Evolutionary conservation across 495 filamentous ascomycete species (phyloP).

Genomic region (Patellaria atrata): DNA sequence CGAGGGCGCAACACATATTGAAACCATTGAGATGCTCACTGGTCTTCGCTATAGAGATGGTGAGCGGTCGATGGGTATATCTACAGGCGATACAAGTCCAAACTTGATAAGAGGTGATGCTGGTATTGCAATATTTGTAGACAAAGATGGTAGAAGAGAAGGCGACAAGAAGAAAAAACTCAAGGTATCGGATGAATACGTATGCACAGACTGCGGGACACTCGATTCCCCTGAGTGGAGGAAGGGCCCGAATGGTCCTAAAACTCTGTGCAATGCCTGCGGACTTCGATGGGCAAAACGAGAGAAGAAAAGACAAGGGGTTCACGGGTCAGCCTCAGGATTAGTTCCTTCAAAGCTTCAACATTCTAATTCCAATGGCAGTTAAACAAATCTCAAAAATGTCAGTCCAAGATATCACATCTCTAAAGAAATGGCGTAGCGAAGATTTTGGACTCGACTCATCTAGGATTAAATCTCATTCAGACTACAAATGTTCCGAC

Average conservation of each 20-base stretch:
- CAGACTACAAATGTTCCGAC: too few relatives aligned
- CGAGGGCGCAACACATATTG: constrained; percentile 60
- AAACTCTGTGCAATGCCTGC: constrained; percentile 95
- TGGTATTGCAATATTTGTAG: constrained; percentile 67
- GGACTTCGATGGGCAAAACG: constrained; percentile 43
- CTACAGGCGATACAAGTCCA: constrained; percentile 67
- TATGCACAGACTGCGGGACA: constrained; percentile 83
- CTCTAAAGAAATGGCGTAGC: too few relatives aligned
- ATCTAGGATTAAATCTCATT: too few relatives aligned
- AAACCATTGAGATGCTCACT: constrained; percentile 88
- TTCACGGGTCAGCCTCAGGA: too few relatives aligned
- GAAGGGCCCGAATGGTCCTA: constrained; percentile 85
- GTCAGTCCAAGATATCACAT: too few relatives aligned
- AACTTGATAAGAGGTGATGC: constrained; percentile 72
- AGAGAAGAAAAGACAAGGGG: constrained; percentile 30
- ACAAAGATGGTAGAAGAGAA: constrained; percentile 44
- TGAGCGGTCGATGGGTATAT: constrained; percentile 77
- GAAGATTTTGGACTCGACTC: too few relatives aligned
- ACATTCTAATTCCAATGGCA: too few relatives aligned
- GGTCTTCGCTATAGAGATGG: constrained; percentile 80
- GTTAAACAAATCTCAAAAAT: too few relatives aligned
- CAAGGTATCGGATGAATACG: constrained; percentile 84
- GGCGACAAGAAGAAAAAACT: constrained; percentile 81
- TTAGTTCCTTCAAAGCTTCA: too few relatives aligned
- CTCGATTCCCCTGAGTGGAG: constrained; percentile 89